A percentile compares a stretch with the other conserved stretches of the same genome.
Conservation (phyloP, 192 early-diverging fungal species). For the Gigaspora rosea region DNA sequence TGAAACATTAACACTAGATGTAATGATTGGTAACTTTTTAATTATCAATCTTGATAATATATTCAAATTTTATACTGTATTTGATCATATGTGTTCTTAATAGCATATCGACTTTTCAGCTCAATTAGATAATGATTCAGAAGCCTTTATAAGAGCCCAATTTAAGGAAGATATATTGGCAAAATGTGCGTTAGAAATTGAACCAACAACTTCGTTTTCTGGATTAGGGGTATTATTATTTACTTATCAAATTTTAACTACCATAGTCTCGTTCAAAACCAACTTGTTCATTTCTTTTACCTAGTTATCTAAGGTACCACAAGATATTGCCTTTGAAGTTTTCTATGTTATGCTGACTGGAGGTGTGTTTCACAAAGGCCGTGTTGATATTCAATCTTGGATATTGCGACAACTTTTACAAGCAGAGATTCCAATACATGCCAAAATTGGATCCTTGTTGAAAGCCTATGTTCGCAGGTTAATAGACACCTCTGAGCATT, state of each 20-base stretch:
- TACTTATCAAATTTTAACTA: neutral
- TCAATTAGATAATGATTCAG: neutral
- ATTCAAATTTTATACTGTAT: neutral
- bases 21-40: conserved; percentile 12
- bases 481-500: neutral
- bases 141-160: neutral
- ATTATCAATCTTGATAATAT: neutral
- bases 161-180: conserved; percentile 8
- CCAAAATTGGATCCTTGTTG: conserved; percentile 36
- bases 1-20: conserved; percentile 14
- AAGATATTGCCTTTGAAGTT: conserved; percentile 7
- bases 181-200: conserved; percentile 17
- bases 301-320: conserved; percentile 10
- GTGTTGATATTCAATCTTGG: conserved; percentile 35
- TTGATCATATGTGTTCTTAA: neutral
- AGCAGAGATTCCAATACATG: conserved; percentile 38
- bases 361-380: conserved; percentile 34
- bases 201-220: conserved; percentile 18
- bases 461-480: conserved; percentile 39
- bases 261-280: neutral
- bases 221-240: conserved; percentile 7
- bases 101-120: neutral
- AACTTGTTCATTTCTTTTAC: neutral
- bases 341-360: conserved; percentile 39
- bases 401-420: conserved; percentile 34